phyloP scores from a whole-genome alignment of 1,139 yeast genomes.

The Protomyces pachydermus region DNA sequence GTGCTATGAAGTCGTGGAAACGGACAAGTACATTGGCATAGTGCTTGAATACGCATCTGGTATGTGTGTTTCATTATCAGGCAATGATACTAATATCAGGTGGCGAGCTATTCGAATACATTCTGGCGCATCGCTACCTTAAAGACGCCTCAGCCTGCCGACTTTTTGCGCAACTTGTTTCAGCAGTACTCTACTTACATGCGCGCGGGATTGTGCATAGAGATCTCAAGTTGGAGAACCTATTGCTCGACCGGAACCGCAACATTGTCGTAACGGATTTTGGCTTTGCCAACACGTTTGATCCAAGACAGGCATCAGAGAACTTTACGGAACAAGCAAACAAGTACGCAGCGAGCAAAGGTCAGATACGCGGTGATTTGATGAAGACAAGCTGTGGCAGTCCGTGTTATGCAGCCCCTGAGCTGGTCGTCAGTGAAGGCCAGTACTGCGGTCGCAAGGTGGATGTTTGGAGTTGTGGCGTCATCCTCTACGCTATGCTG shows the following conservation, averaged over 20 bases:
- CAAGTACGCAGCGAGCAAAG: not conserved
- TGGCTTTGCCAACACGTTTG: conserved; percentile 89
- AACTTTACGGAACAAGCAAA: conserved; percentile 21
- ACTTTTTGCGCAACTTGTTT: conserved; percentile 83
- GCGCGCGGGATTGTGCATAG: conserved; percentile 77
- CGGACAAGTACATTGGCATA: conserved; percentile 91
- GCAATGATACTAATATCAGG: conserved; percentile 38
- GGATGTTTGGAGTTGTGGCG: conserved; percentile 96
- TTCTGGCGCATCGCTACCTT: conserved; percentile 75
- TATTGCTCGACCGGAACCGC: conserved; percentile 70
- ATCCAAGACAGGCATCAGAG: conserved; percentile 43
- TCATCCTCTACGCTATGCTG: conserved; percentile 90
- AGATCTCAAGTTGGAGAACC: conserved; percentile 66
- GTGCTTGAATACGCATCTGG: conserved; percentile 91
- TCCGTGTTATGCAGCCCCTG: conserved; percentile 98
- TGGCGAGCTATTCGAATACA: conserved; percentile 95
- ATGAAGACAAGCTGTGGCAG: conserved; percentile 98
- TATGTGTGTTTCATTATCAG: not conserved
- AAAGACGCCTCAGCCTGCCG: conserved; percentile 83
- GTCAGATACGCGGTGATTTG: conserved; percentile 46
- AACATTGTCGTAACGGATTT: conserved; percentile 76
- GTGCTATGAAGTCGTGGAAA: conserved; percentile 86
- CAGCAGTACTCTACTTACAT: conserved; percentile 90
- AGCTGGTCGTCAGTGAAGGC: conserved; percentile 76
- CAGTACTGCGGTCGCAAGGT: conserved; percentile 93